Conservation (phyloP, 192 early-diverging fungal species). For the Piromyces sp. region DNA sequence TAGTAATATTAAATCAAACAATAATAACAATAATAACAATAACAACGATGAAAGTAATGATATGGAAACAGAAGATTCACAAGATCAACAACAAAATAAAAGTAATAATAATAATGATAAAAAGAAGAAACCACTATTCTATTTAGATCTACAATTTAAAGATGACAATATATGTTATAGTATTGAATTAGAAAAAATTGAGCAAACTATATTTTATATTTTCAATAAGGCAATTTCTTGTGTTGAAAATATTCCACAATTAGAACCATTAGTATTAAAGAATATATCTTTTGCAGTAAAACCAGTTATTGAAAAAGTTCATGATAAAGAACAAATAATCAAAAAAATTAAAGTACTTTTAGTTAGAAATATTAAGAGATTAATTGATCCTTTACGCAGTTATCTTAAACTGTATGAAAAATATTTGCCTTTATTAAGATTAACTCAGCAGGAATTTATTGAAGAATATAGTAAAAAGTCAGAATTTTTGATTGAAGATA, state of each 20-base stretch:
- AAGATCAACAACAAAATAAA: constrained; percentile 1
- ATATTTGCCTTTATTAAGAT: constrained; percentile 12
- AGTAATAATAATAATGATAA: constrained; percentile 2
- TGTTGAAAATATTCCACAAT: constrained; percentile 30
- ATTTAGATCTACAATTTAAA: constrained; percentile 30
- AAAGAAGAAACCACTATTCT: constrained; percentile 25
- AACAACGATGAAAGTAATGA: background rate
- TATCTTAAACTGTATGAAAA: constrained; percentile 30
- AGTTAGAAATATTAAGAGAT: constrained; percentile 10
- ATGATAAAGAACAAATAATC: constrained; percentile 17
- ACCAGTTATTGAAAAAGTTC: constrained; percentile 27
- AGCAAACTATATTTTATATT: constrained; percentile 17
- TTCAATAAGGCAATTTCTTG: constrained; percentile 34
- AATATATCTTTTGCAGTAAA: constrained; percentile 44
- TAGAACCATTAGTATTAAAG: constrained; percentile 37
- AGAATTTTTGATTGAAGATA: constrained; percentile 31
- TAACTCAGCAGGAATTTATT: constrained; percentile 10
- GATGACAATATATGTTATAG: constrained; percentile 30
- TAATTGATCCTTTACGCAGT: constrained; percentile 17
- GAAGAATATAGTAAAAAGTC: constrained; percentile 20
- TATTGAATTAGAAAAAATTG: constrained; percentile 20
- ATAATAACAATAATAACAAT: constrained; percentile 5
- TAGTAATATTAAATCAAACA: no score
- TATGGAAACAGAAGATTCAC: background rate
- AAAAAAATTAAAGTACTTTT: constrained; percentile 12